Base-by-base conservation (phyloP, 2,329 filamentous ascomycete species). In the Colletotrichum lindemuthianum region DNA sequence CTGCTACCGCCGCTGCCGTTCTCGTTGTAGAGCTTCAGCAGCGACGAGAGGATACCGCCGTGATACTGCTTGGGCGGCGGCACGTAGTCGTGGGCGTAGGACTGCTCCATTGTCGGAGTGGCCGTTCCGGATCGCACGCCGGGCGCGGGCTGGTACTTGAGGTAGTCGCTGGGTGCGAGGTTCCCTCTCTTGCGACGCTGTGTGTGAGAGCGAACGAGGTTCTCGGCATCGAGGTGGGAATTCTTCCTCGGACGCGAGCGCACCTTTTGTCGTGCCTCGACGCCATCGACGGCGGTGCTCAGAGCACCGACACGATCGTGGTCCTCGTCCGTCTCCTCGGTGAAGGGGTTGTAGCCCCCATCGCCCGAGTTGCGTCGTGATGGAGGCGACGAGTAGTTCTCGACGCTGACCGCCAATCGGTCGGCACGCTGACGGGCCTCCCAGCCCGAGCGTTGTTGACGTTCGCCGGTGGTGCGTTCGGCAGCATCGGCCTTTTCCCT, bases 11-110 rank as follows among this genome's bases (percentile, higher is more conserved):
- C 70, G 68, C 69, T 76, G 60, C 68, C 73, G 64, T 69, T 70
- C 65, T 86, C 80, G 63, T 87, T 84, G 71, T 92, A 90, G 9
- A 93, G 81, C 74, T 89, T 92, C 53, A 96, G 79, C 0, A 96
- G 79, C 0, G 88, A 90, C 2, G 89, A 88, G 1, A 96, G 79
- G 50, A 95, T 86, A 36, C 92, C 91, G 36, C 89, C 90, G 53
- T 89, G 87, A 73, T 92, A 94, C 67, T 89, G 85, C 24, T 82
- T 78, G 5, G 91, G 91, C 45, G 83, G 82, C 48, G 89, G 87
- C 15, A 92, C 85, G 71, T 92, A 92, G 59, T 80, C 78, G 49
- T 79, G 74, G 12, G 71, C 72, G 60, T 86, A 84, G 47, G 86
- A 84, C 24, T 84, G 81, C 47, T 86, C 81, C 15, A 72, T 67